Percentiles rank a stretch among this genome's conserved stretches.
These are phyloP conservation scores for Pouteria glomerata DNA, from an alignment of 148 eudicot genomes.

Conservation along the genomic window DNA sequence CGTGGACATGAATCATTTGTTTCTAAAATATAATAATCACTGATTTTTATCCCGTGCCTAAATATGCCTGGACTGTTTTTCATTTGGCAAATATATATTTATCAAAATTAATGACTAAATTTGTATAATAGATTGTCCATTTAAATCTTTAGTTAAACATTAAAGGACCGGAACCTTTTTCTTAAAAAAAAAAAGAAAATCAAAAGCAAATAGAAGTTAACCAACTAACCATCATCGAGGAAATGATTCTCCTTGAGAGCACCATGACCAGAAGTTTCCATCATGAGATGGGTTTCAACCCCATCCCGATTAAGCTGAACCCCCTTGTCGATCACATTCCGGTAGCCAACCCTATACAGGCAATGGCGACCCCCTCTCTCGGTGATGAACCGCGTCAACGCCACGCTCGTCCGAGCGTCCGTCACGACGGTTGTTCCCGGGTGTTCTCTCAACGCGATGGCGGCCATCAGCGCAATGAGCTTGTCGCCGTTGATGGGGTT, in stretches of 20 bases:
- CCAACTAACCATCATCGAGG: conserved; percentile 79
- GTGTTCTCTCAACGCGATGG: conserved; percentile 75
- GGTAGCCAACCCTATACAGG: conserved; percentile 79
- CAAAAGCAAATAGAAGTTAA: neutral
- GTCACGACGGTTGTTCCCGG: conserved; percentile 75
- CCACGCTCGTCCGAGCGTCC: conserved; percentile 88
- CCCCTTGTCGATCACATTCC: conserved; percentile 95
- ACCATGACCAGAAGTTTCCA: conserved; percentile 92
- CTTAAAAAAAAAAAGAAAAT: too few species aligned
- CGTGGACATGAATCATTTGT: too few species aligned
- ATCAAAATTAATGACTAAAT: too few species aligned
- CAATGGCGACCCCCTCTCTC: conserved; percentile 72
- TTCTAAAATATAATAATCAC: too few species aligned
- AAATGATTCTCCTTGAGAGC: conserved; percentile 87
- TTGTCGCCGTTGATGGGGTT: conserved; percentile 80
- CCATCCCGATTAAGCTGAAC: conserved; percentile 58
- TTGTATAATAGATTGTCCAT: too few species aligned
- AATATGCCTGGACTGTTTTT: too few species aligned
- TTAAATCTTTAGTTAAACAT: too few species aligned
- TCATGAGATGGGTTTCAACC: conserved; percentile 72
- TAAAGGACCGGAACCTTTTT: too few species aligned
- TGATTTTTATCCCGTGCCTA: too few species aligned
- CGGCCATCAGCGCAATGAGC: conserved; percentile 73
- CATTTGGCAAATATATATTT: too few species aligned
- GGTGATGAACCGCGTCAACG: conserved; percentile 54